A percentile compares a stretch with the other conserved stretches of the same genome.
phyloP scores from a whole-genome alignment of 176 grass and related monocot genomes.

The Oryza nivara region DNA sequence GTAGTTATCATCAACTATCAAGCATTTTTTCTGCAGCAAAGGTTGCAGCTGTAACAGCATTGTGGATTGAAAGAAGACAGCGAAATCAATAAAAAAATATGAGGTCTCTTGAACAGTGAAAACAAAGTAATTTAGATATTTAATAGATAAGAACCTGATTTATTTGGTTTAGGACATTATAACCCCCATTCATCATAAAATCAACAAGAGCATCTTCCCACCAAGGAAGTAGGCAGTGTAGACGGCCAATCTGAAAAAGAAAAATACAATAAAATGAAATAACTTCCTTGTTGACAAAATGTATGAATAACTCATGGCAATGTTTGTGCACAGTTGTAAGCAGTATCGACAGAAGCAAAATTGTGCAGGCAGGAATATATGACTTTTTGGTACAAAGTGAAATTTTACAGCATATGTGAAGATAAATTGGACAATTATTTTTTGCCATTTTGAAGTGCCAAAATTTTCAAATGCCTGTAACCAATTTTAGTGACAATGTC shows the following conservation, averaged over 20 bases:
- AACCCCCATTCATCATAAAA: constrained; percentile 92
- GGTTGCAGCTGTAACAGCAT: background rate
- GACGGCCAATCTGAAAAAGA: constrained; percentile 68
- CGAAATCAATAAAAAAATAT: background rate
- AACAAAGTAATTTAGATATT: constrained; percentile 9
- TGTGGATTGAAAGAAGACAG: background rate
- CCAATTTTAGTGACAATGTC: background rate
- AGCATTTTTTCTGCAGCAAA: too few species aligned
- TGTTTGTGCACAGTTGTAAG: constrained; percentile 16
- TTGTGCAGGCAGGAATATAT: constrained; percentile 1
- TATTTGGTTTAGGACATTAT: constrained; percentile 83
- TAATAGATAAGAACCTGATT: constrained; percentile 59
- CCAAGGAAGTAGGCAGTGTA: constrained; percentile 92
- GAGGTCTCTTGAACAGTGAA: background rate
- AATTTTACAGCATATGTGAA: background rate
- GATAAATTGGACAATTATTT: constrained; percentile 13
- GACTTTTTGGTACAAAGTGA: background rate
- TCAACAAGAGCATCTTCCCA: constrained; percentile 92
- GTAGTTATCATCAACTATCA: background rate
- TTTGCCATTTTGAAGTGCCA: background rate
- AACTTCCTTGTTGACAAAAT: background rate
- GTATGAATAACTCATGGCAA: background rate
- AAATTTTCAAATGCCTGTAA: background rate
- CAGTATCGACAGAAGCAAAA: constrained; percentile 9
- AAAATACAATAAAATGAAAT: background rate